phyloP scores from a whole-genome alignment of 23 red algal genomes.

The Gracilariopsis chorda region DNA sequence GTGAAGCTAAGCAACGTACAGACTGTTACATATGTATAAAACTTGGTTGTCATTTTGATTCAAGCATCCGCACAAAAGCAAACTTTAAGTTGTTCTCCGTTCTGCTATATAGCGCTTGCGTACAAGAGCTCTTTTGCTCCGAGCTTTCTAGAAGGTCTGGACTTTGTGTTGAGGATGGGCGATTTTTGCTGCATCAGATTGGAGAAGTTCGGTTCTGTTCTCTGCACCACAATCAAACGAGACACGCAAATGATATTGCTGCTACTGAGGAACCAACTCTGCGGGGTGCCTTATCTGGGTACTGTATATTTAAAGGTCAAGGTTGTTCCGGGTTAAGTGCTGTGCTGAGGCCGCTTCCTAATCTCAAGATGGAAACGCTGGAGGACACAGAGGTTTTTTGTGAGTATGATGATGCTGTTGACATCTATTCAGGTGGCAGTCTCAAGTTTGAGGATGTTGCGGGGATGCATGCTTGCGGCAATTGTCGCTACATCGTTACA shows the following conservation, averaged over 20 bases:
- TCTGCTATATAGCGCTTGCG: no score
- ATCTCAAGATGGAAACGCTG: neutral
- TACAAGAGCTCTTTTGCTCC: neutral
- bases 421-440: neutral
- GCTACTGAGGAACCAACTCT: neutral
- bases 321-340: neutral
- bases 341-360: neutral
- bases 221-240: slow-evolving; percentile 3
- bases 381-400: neutral
- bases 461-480: neutral
- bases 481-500: neutral
- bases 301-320: neutral
- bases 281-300: neutral
- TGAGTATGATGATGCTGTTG: neutral
- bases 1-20: no score
- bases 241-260: neutral
- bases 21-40: no score
- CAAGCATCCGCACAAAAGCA: no score
- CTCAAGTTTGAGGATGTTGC: neutral
- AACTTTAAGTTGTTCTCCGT: no score
- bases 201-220: neutral
- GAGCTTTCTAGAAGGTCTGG: neutral
- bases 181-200: neutral
- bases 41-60: no score
- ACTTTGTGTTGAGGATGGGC: neutral